Conservation (phyloP, 495 filamentous ascomycete genomes). For the Penicillium silybi region DNA sequence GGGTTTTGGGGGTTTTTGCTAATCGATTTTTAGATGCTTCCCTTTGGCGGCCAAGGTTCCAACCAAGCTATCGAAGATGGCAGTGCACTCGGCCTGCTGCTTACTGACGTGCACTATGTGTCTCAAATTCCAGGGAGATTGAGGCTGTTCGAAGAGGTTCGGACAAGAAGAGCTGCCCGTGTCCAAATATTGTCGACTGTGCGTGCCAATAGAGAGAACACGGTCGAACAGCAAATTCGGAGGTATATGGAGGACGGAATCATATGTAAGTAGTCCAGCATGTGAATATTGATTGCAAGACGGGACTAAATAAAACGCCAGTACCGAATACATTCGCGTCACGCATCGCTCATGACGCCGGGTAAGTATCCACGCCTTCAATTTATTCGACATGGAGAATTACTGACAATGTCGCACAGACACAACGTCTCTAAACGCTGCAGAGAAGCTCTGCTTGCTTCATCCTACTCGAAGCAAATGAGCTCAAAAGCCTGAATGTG, state of each 20-base stretch:
- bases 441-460: not conserved
- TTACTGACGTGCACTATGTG: slow-evolving; percentile 5
- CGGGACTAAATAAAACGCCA: no score
- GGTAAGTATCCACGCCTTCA: no score
- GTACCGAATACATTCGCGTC: not conserved
- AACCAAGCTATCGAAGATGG: slow-evolving; percentile 41
- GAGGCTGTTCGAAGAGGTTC: not conserved
- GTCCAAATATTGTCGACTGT: slow-evolving; percentile 25
- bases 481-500: no score
- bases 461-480: not conserved
- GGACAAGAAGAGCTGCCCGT: slow-evolving; percentile 22
- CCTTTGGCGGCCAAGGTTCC: slow-evolving; percentile 35
- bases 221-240: not conserved
- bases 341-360: not conserved
- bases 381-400: no score
- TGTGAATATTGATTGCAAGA: no score
- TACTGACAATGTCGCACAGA: not conserved
- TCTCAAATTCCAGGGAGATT: not conserved
- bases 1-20: not conserved
- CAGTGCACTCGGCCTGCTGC: slow-evolving; percentile 31
- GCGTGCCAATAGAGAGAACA: not conserved
- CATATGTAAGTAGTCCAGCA: not conserved
- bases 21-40: slow-evolving; percentile 36
- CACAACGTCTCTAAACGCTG: not conserved
- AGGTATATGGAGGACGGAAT: not conserved